A percentile compares a stretch with the other conserved stretches of the same genome.
phyloP scores from a whole-genome alignment of 2,329 filamentous ascomycete genomes.

The Microcyclospora pomicola region DNA sequence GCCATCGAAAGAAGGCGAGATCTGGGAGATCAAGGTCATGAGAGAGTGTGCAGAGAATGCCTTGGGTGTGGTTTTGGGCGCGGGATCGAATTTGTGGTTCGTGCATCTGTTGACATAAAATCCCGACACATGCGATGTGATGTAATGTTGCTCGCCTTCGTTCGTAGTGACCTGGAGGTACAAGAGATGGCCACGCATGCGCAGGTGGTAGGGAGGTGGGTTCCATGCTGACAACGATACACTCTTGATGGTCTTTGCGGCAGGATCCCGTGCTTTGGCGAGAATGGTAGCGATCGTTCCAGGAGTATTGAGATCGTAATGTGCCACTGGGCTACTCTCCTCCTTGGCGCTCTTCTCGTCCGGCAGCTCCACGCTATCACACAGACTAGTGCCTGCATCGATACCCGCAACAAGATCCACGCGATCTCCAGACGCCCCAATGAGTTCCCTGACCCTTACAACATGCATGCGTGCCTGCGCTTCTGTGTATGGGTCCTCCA shows the following conservation, averaged over 20 bases:
- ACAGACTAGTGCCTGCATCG: slow-evolving; percentile 69
- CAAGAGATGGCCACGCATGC: slow-evolving; percentile 81
- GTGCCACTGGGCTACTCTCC: slow-evolving; percentile 37
- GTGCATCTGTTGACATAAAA: slow-evolving; percentile 97
- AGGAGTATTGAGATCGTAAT: slow-evolving; percentile 63
- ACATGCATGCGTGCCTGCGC: slow-evolving; percentile 95
- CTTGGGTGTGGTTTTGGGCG: slow-evolving; percentile 66
- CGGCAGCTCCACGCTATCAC: slow-evolving; percentile 52
- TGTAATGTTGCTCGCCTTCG: slow-evolving; percentile 87
- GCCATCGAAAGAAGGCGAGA: slow-evolving; percentile 71
- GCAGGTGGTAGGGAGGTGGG: slow-evolving; percentile 79
- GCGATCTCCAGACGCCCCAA: slow-evolving; percentile 80
- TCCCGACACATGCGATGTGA: slow-evolving; percentile 84
- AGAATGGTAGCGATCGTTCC: slow-evolving; percentile 59
- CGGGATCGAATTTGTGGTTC: slow-evolving; percentile 88
- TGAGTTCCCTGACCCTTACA: slow-evolving; percentile 77
- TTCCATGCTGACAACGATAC: slow-evolving; percentile 90
- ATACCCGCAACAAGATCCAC: slow-evolving; percentile 79
- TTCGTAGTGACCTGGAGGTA: slow-evolving; percentile 83
- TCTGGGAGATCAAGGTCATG: slow-evolving; percentile 58
- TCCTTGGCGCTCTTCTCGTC: slow-evolving; percentile 14
- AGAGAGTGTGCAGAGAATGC: slow-evolving; percentile 71
- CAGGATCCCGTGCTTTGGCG: slow-evolving; percentile 48
- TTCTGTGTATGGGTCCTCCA: slow-evolving; percentile 95
- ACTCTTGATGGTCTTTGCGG: slow-evolving; percentile 82